Conservation (phyloP, 1,284 basidiomycete species). For the Takashimella koratensis region DNA sequence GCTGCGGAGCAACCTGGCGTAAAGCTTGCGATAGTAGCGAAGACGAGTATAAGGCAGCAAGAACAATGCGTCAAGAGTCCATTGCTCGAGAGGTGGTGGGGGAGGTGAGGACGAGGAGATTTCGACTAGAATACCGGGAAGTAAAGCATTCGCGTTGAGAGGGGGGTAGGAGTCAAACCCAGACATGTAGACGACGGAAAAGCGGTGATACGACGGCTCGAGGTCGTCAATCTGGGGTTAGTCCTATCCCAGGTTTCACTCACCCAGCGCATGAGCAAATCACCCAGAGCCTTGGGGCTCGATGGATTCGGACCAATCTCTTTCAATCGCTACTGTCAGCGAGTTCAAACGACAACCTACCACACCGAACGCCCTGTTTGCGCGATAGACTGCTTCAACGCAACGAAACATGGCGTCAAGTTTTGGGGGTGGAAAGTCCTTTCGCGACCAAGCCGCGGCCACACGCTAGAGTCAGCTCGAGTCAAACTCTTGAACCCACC, state of each 20-base stretch:
- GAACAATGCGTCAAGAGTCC: slow-evolving; percentile 87
- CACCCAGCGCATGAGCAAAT: slow-evolving; percentile 96
- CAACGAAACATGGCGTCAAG: slow-evolving; percentile 92
- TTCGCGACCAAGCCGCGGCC: slow-evolving; percentile 91
- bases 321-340: slow-evolving; percentile 68
- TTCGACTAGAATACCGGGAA: slow-evolving; percentile 64
- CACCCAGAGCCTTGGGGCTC: slow-evolving; percentile 91
- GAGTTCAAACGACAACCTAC: slow-evolving; percentile 53
- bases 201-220: slow-evolving; percentile 78
- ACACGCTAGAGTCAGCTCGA: slow-evolving; percentile 64
- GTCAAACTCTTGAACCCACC: slow-evolving; percentile 53
- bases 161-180: slow-evolving; percentile 82
- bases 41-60: slow-evolving; percentile 77
- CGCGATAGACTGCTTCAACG: slow-evolving; percentile 86
- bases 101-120: slow-evolving; percentile 65
- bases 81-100: slow-evolving; percentile 52
- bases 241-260: slow-evolving; percentile 34
- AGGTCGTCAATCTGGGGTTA: slow-evolving; percentile 75
- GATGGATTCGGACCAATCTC: slow-evolving; percentile 91
- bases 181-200: slow-evolving; percentile 65
- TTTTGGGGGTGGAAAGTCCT: slow-evolving; percentile 86
- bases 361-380: slow-evolving; percentile 72
- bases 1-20: slow-evolving; percentile 78
- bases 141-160: slow-evolving; percentile 68
- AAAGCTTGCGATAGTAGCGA: slow-evolving; percentile 90